Percentiles rank a stretch among this genome's conserved stretches.
Conservation (phyloP, 2,329 filamentous ascomycete genomes). For the Aaosphaeria arxii region DNA sequence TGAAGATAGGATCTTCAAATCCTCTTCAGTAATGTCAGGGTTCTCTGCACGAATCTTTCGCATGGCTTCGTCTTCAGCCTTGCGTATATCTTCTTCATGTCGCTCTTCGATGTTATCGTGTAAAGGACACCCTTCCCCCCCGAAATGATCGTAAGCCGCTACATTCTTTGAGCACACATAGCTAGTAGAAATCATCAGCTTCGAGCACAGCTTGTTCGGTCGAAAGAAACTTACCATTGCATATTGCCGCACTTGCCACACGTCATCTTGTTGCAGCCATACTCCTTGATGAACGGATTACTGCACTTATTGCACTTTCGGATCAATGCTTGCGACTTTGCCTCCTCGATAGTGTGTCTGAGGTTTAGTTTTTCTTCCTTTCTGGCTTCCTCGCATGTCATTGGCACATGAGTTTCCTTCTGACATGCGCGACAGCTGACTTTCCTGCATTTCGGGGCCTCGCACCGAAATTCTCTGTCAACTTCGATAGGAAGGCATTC, state of each 20-base stretch:
- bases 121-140: conserved; percentile 55
- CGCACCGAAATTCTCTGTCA: conserved; percentile 72
- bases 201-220: background rate
- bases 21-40: conserved; percentile 57
- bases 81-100: conserved; percentile 61
- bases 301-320: conserved; percentile 69
- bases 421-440: conserved; percentile 58
- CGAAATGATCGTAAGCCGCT: conserved; percentile 69
- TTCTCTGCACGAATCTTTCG: conserved; percentile 57
- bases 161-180: conserved; percentile 69
- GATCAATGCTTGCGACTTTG: conserved; percentile 77
- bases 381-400: conserved; percentile 64
- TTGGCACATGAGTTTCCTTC: conserved; percentile 66
- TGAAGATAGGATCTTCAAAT: conserved; percentile 58
- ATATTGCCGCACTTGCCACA: conserved; percentile 59
- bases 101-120: conserved; percentile 61
- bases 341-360: conserved; percentile 73
- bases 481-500: conserved; percentile 66
- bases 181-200: conserved; percentile 38
- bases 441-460: conserved; percentile 61
- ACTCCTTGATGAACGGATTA: conserved; percentile 75
- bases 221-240: conserved; percentile 50
- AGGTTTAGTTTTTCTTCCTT: conserved; percentile 59
- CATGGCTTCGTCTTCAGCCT: conserved; percentile 59
- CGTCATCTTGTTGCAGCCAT: conserved; percentile 80